phyloP scores from a whole-genome alignment of 2,329 filamentous ascomycete genomes.

The Colletotrichum lindemuthianum region DNA sequence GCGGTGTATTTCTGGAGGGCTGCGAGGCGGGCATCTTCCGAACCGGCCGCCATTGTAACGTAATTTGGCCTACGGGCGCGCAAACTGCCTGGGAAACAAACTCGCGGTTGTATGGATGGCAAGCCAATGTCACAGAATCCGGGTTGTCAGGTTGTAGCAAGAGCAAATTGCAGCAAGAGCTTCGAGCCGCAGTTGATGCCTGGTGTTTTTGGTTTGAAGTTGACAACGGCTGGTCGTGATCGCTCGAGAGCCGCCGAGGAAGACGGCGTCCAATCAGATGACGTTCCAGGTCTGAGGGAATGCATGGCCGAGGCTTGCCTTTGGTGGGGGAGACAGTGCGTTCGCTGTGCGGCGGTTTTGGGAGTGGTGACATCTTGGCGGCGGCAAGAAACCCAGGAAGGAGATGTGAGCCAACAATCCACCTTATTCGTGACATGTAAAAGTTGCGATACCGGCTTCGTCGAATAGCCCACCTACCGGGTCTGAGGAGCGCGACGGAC shows the following conservation, averaged over 20 bases:
- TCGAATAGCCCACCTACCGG: constrained; percentile 22
- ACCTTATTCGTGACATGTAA: not conserved
- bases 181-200: constrained; percentile 20
- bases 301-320: constrained; percentile 32
- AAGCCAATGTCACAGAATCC: not conserved
- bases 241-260: constrained; percentile 41
- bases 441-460: constrained; percentile 6
- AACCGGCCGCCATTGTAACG: constrained; percentile 31
- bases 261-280: constrained; percentile 42
- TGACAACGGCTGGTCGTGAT: constrained; percentile 1
- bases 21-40: constrained; percentile 38
- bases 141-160: not conserved
- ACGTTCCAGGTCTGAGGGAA: constrained; percentile 36
- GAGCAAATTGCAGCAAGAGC: not conserved
- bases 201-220: constrained; percentile 23
- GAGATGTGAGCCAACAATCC: constrained; percentile 2
- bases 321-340: constrained; percentile 12
- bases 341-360: constrained; percentile 1
- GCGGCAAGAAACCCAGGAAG: constrained; percentile 13
- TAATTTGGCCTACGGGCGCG: not conserved
- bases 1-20: constrained; percentile 52
- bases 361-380: constrained; percentile 26
- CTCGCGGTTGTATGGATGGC: too few relatives aligned
- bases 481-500: constrained; percentile 14
- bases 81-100: too few relatives aligned